Conservation (phyloP, 345 rosid species). For the Psidium guajava region DNA sequence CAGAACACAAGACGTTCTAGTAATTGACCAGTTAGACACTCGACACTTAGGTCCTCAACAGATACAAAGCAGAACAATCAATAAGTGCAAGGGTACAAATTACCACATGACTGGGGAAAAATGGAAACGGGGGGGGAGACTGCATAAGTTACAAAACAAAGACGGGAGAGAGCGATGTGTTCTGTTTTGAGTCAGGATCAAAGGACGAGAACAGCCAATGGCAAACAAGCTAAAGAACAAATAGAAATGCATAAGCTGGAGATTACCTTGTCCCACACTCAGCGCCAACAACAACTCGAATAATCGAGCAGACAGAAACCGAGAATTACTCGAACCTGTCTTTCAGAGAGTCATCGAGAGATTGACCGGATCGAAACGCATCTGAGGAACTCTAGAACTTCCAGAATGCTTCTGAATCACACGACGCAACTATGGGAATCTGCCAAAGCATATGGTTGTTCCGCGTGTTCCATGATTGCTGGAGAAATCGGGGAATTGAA, state of each 20-base stretch:
- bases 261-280: background rate
- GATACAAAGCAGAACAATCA: background rate
- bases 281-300: background rate
- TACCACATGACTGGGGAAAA: background rate
- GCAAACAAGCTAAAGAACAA: no score
- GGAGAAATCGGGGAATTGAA: background rate
- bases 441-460: background rate
- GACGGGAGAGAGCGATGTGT: background rate
- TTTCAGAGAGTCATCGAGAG: background rate
- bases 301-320: background rate
- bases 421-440: background rate
- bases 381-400: background rate
- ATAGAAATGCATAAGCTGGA: background rate
- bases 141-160: background rate
- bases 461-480: background rate
- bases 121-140: background rate
- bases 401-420: background rate
- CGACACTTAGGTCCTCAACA: background rate
- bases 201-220: background rate
- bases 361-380: background rate
- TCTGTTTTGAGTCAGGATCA: no score
- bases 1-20: background rate
- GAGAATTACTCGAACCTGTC: background rate
- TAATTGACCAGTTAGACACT: background rate
- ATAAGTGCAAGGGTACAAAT: background rate